Percentiles rank a stretch among this genome's conserved stretches.
Conservation (phyloP, 2,329 filamentous ascomycete species). For the Aspergillus felis region DNA sequence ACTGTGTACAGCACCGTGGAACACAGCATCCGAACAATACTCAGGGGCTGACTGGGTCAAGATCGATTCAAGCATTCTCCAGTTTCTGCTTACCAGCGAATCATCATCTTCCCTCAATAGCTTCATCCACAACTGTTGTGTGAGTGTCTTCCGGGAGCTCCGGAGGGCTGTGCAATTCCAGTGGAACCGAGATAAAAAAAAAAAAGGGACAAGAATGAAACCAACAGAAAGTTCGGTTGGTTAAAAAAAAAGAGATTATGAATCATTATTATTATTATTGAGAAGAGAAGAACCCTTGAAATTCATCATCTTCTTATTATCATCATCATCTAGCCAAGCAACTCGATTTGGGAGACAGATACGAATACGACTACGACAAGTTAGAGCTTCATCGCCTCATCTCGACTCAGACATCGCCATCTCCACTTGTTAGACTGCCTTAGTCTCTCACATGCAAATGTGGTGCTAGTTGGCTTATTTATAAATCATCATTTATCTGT, state of each 20-base stretch:
- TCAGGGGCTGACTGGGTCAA: neutral
- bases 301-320: neutral
- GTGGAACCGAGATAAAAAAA: neutral
- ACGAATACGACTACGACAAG: conserved; percentile 7
- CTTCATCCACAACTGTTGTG: neutral
- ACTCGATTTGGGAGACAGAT: neutral
- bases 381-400: neutral
- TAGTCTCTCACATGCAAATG: conserved; percentile 4
- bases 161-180: conserved; percentile 20
- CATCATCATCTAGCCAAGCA: neutral
- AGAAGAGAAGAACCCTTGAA: neutral
- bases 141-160: conserved; percentile 9
- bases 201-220: neutral
- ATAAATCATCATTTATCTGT: neutral
- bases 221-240: neutral
- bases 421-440: neutral
- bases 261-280: neutral
- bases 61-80: neutral
- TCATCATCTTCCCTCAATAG: neutral
- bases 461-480: neutral
- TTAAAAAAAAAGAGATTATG: neutral
- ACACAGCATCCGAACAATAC: neutral
- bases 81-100: neutral
- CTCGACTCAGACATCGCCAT: conserved; percentile 2
- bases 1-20: neutral